Evolutionary conservation across 2,329 filamentous ascomycete genomes (phyloP).

Genomic region (Cylindrodendrum hubeiense): DNA sequence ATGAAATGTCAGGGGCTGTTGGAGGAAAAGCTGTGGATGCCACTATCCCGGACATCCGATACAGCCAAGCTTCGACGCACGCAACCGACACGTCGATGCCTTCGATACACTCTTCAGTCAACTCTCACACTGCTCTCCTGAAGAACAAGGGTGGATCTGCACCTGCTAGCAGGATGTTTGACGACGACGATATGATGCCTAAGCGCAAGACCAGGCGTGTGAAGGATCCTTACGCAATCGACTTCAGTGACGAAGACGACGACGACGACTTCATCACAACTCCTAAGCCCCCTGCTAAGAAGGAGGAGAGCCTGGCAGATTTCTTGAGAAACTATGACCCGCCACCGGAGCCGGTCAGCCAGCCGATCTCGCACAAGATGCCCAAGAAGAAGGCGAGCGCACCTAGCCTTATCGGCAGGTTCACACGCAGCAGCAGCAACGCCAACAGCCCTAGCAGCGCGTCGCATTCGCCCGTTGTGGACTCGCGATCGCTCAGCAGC

Average conservation of each 20-base stretch:
- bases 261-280: constrained; percentile 59
- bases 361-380: constrained; percentile 49
- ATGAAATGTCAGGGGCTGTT: constrained; percentile 69
- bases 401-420: constrained; percentile 71
- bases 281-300: constrained; percentile 54
- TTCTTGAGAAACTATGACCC: constrained; percentile 79
- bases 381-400: constrained; percentile 76
- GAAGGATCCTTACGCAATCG: constrained; percentile 94
- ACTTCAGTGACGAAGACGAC: constrained; percentile 75
- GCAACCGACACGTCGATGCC: constrained; percentile 69
- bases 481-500: constrained; percentile 54
- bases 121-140: constrained; percentile 80
- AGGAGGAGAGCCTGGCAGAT: constrained; percentile 79
- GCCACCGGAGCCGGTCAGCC: constrained; percentile 62
- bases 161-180: constrained; percentile 54
- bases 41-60: constrained; percentile 66
- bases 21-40: constrained; percentile 70
- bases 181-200: constrained; percentile 70
- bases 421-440: constrained; percentile 57
- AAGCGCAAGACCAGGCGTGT: constrained; percentile 82
- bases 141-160: constrained; percentile 54
- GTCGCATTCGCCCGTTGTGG: constrained; percentile 41
- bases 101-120: constrained; percentile 74
- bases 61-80: constrained; percentile 68
- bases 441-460: constrained; percentile 40